phyloP scores from a whole-genome alignment of 2,329 filamentous ascomycete genomes.

The Sordariomycetes sp. region DNA sequence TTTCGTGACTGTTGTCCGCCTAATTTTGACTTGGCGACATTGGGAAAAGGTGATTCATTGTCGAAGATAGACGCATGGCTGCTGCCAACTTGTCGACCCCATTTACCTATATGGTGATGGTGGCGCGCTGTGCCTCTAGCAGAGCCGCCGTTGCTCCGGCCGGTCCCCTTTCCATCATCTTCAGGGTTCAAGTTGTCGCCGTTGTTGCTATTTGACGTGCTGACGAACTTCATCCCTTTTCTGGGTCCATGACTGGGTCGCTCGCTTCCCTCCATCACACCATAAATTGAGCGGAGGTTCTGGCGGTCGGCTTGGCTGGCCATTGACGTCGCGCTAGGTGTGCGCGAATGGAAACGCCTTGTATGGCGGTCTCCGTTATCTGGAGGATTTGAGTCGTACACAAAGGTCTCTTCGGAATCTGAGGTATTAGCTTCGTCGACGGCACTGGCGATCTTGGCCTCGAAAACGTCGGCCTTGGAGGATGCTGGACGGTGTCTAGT shows the following conservation, averaged over 20 bases:
- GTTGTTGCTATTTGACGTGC: conserved; percentile 60
- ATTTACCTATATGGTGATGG: conserved; percentile 65
- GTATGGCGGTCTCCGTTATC: conserved; percentile 48
- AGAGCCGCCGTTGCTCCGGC: conserved; percentile 51
- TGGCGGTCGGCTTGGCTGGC: conserved; percentile 56
- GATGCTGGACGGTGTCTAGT: conserved; percentile 51
- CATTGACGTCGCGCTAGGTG: conserved; percentile 86
- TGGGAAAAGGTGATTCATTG: conserved; percentile 69
- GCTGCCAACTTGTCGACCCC: conserved; percentile 60
- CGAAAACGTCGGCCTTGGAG: conserved; percentile 96
- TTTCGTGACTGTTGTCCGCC: conserved; percentile 47
- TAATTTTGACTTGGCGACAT: conserved; percentile 54
- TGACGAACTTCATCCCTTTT: conserved; percentile 95
- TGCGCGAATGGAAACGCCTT: conserved; percentile 84
- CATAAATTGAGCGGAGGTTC: conserved; percentile 56
- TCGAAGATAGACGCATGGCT: conserved; percentile 65
- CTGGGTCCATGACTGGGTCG: conserved; percentile 41
- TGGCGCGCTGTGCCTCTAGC: conserved; percentile 61
- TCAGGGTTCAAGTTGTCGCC: conserved; percentile 41
- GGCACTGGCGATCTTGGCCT: conserved; percentile 90
- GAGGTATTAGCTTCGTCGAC: conserved; percentile 95
- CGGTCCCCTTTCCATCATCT: conserved; percentile 57
- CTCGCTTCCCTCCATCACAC: conserved; percentile 51
- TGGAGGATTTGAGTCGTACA: conserved; percentile 95
- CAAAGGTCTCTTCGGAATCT: conserved; percentile 96